phyloP scores from a whole-genome alignment of 2,329 filamentous ascomycete species.

The Calonectria pseudoreteaudii region DNA sequence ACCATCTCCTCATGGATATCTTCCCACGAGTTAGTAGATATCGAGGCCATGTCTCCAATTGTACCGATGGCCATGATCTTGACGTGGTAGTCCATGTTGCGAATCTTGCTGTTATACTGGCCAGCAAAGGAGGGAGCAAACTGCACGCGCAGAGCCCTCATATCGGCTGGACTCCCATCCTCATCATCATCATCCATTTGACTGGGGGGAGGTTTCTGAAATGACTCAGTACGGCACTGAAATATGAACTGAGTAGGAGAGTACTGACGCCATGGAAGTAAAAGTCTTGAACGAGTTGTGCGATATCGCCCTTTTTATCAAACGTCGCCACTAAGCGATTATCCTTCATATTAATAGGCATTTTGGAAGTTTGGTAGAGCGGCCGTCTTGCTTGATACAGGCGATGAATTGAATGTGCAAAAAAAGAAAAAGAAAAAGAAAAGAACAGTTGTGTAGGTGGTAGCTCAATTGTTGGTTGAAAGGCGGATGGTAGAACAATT shows the following conservation, averaged over 20 bases:
- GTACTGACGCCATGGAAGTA: not conserved
- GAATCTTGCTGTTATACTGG: not conserved
- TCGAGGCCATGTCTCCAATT: not conserved
- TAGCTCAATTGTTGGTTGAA: not conserved
- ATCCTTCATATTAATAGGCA: not conserved
- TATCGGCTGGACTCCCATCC: not conserved
- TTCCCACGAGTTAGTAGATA: not conserved
- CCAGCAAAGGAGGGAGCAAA: not conserved
- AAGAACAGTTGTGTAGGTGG: not conserved
- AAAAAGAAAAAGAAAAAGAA: not conserved
- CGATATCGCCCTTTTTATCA: not conserved
- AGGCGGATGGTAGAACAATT: not conserved
- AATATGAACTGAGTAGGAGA: not conserved
- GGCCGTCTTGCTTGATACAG: not conserved
- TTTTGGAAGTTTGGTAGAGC: not conserved
- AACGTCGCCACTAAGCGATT: not conserved
- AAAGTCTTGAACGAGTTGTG: not conserved
- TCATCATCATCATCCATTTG: not conserved
- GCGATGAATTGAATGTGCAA: not conserved
- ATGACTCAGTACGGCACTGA: not conserved
- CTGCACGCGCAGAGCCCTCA: not conserved
- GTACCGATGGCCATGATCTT: not conserved
- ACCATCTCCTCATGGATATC: not conserved
- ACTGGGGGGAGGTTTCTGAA: not conserved
- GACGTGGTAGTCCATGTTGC: not conserved